A percentile compares a stretch with the other conserved stretches of the same genome.
Conservation (phyloP, 2,329 filamentous ascomycete genomes). For the Acephala macrosclerotiorum region DNA sequence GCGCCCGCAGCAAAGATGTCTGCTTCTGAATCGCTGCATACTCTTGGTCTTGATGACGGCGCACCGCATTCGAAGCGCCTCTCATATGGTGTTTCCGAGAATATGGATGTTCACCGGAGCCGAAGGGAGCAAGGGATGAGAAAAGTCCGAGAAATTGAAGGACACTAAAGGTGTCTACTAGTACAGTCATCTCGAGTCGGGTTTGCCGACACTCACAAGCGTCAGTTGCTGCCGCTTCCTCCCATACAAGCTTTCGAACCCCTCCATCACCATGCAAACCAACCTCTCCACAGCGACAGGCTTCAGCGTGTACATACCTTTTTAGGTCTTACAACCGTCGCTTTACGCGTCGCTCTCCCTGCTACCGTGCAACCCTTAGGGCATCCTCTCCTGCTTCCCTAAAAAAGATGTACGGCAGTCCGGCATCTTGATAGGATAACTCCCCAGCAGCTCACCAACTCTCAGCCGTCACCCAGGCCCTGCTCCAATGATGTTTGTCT, state of each 20-base stretch:
- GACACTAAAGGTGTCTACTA: background rate
- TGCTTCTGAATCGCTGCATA: background rate
- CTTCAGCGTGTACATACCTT: background rate
- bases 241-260: background rate
- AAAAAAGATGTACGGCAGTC: background rate
- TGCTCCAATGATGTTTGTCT: background rate
- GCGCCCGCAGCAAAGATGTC: background rate
- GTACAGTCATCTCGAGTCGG: background rate
- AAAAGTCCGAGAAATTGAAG: background rate
- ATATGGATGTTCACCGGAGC: background rate
- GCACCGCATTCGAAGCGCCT: background rate
- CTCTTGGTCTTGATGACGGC: background rate
- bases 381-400: background rate
- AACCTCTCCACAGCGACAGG: background rate
- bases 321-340: background rate
- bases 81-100: background rate
- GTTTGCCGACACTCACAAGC: background rate
- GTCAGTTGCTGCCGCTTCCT: background rate
- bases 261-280: background rate
- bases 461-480: background rate
- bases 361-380: background rate
- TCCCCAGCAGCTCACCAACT: background rate
- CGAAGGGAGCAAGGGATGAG: background rate
- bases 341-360: constrained; percentile 3
- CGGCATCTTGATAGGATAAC: background rate